Base-by-base conservation (phyloP, 306 rosid genomes). In the Trifolium repens region DNA sequence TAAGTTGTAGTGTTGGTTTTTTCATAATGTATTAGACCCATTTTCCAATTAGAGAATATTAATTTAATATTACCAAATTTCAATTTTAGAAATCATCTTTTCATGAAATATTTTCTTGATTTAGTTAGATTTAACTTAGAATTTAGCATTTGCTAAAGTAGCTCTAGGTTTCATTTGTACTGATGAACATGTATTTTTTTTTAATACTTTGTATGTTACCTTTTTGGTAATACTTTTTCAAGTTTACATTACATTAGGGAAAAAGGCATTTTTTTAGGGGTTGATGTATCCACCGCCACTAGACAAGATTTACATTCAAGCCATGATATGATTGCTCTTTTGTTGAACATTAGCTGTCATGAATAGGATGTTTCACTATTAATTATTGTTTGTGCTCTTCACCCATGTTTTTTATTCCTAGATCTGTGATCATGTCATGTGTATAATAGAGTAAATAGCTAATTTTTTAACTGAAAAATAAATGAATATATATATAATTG, bases 321-420 rank as follows among this genome's bases (percentile, higher is more conserved):
- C 57, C 40, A 39, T 30, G 75, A 19, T 43, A 54, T 62, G 60
- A 75, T 75, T 4, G 7, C 49, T 8, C 67, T 52, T 67, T 69
- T 3, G 81, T 67, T 62, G 26, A 65, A 40, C 47, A 52, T 76
- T 47, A 78, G 88, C 77, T 89, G 82, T 70, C 78, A 81, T 52
- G 84, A 84, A 43, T 74, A 9, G 65, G 83, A 79, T 72, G 74
- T 63, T n/a, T 34, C 83, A 47, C 60, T 37, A 19, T 44, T 35
- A 10, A 10, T 63, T 22, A 66, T 22, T 70, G 73, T 73, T 26
- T 80, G 82, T 71, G 73, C 66, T 54, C 76, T 85, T 30, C 62
- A 58, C 32, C 47, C 44, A 62, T 22, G 68, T n/a, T 55, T 55
- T 9, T 67, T 81, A 27, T 72, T 83, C 71, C 69, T 50, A 72